Evolutionary conservation across 192 early-diverging fungal species (phyloP).

Genomic region (Podila verticillata): DNA sequence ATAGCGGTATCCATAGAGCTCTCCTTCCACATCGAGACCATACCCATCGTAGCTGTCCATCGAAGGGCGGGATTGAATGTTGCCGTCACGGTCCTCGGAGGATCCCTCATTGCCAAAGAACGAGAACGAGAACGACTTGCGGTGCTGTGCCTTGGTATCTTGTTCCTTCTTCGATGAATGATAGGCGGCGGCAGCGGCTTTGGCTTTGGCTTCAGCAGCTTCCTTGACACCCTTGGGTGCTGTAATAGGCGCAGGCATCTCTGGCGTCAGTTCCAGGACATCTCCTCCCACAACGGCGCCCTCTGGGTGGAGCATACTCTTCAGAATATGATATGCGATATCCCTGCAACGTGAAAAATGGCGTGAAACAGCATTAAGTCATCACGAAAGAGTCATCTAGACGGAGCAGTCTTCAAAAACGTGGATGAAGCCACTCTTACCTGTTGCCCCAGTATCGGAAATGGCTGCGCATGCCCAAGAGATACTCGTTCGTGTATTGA

Average conservation of each 20-base stretch:
- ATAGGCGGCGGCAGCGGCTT: conserved; percentile 6
- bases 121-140: conserved; percentile 35
- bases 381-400: not conserved
- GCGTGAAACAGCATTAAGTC: not conserved
- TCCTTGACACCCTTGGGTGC: conserved; percentile 16
- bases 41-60: conserved; percentile 16
- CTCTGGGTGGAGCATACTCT: conserved; percentile 15
- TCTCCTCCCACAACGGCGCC: not conserved
- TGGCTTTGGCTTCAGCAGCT: conserved; percentile 28
- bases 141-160: conserved; percentile 27
- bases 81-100: conserved; percentile 1
- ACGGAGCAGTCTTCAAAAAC: not conserved
- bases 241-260: conserved; percentile 9
- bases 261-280: conserved; percentile 13
- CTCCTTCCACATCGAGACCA: conserved; percentile 28
- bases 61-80: not conserved
- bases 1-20: conserved; percentile 33
- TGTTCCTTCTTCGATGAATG: conserved; percentile 15
- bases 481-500: conserved; percentile 64
- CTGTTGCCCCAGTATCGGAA: conserved; percentile 67
- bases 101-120: conserved; percentile 25
- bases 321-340: conserved; percentile 38
- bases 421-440: conserved; percentile 14
- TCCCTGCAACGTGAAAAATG: conserved; percentile 12
- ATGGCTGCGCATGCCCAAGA: conserved; percentile 62